Conservation (phyloP, 305 asterid genomes). For the Plantago rigida region DNA sequence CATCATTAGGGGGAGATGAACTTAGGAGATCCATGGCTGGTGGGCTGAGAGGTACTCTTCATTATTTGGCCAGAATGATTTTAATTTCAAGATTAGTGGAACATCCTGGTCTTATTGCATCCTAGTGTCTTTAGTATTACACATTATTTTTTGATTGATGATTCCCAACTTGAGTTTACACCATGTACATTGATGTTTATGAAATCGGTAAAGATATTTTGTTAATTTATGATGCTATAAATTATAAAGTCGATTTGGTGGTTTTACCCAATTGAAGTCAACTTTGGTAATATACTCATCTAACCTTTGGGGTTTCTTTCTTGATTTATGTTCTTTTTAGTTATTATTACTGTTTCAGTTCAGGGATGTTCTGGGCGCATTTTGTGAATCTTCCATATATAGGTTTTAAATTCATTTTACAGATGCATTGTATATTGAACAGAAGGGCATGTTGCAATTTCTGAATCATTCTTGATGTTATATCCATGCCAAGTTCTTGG, state of each 20-base stretch:
- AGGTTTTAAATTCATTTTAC: too few species aligned
- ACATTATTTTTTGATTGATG: background rate
- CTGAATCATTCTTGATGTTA: too few species aligned
- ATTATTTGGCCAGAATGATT: slow-evolving; percentile 23
- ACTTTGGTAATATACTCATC: background rate
- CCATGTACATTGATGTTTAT: background rate
- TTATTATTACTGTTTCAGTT: too few species aligned
- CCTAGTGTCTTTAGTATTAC: slow-evolving; percentile 1
- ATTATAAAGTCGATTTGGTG: background rate
- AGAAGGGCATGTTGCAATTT: too few species aligned
- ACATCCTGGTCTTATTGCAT: slow-evolving; percentile 19
- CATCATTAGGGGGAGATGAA: slow-evolving; percentile 70
- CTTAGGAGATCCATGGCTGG: slow-evolving; percentile 47
- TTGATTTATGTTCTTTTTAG: too few species aligned
- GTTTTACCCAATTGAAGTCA: background rate
- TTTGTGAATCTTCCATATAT: too few species aligned
- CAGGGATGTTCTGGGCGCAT: too few species aligned
- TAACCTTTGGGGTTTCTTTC: too few species aligned
- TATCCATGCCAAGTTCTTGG: too few species aligned
- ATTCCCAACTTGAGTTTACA: slow-evolving; percentile 8
- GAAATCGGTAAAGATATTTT: background rate
- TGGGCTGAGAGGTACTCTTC: slow-evolving; percentile 41
- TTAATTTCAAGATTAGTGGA: slow-evolving; percentile 5
- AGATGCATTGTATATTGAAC: too few species aligned
- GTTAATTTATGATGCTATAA: background rate